Conservation (phyloP, 176 grass and related monocot species). For the Zea luxurians region DNA sequence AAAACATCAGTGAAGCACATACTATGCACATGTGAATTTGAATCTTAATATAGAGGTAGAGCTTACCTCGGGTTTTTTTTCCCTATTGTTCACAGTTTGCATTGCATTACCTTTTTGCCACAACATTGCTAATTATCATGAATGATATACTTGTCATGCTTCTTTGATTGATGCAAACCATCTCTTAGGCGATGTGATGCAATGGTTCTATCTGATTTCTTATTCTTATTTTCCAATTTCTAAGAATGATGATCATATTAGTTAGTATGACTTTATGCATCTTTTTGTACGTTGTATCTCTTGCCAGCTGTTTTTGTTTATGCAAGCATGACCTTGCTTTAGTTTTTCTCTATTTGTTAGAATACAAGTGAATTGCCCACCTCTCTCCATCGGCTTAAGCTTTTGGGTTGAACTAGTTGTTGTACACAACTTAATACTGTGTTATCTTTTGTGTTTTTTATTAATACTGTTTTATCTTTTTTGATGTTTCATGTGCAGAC, state of each 20-base stretch:
- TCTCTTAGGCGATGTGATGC: slow-evolving; percentile 7
- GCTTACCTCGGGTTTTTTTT: not conserved
- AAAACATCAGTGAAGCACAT: not conserved
- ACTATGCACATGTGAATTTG: not conserved
- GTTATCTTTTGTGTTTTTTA: not conserved
- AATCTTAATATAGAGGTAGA: not conserved
- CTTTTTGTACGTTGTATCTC: slow-evolving; percentile 14
- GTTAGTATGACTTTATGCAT: slow-evolving; percentile 1
- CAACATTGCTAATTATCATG: slow-evolving; percentile 21
- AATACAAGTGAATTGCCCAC: too few relatives aligned
- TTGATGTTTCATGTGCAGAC: slow-evolving; percentile 46
- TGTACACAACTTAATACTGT: too few relatives aligned
- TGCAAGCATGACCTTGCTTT: slow-evolving; percentile 10
- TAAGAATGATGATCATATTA: not conserved
- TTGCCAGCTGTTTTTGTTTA: slow-evolving; percentile 5
- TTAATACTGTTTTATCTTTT: not conserved
- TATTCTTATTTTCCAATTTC: not conserved
- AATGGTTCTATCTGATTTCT: not conserved
- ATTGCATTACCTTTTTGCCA: not conserved
- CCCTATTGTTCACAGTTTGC: not conserved
- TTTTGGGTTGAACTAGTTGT: too few relatives aligned
- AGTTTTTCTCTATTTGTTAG: not conserved
- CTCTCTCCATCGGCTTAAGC: too few relatives aligned
- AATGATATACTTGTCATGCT: not conserved
- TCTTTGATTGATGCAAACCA: slow-evolving; percentile 8